Conservation (phyloP, 2,329 filamentous ascomycete genomes). For the Polychaeton citri region DNA sequence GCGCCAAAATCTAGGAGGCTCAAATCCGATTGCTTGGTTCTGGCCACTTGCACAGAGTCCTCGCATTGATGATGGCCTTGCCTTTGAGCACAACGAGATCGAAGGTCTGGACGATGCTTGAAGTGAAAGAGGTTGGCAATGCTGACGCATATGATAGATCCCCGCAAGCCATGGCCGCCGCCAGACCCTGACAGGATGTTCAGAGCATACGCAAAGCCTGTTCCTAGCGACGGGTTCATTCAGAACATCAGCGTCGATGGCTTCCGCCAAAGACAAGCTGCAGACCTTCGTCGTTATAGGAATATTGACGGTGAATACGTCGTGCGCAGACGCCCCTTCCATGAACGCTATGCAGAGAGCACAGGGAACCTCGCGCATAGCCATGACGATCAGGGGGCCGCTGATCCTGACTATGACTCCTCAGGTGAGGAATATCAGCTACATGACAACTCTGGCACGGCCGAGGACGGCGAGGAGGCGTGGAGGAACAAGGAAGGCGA, state of each 20-base stretch:
- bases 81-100: slow-evolving; percentile 64
- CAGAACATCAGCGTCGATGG: slow-evolving; percentile 33
- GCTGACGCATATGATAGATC: slow-evolving; percentile 23
- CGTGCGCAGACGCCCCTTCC: slow-evolving; percentile 28
- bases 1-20: slow-evolving; percentile 59
- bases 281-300: slow-evolving; percentile 33
- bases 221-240: slow-evolving; percentile 24
- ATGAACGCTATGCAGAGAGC: slow-evolving; percentile 21
- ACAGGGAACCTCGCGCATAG: neutral
- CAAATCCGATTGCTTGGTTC: slow-evolving; percentile 54
- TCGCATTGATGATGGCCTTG: slow-evolving; percentile 36
- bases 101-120: slow-evolving; percentile 38
- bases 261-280: slow-evolving; percentile 40
- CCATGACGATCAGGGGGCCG: neutral
- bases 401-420: slow-evolving; percentile 7
- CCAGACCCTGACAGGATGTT: slow-evolving; percentile 36
- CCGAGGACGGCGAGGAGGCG: slow-evolving; percentile 36
- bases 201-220: slow-evolving; percentile 12
- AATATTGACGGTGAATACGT: slow-evolving; percentile 15
- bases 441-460: slow-evolving; percentile 7
- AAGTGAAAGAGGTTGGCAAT: slow-evolving; percentile 30
- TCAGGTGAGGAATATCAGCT: slow-evolving; percentile 10
- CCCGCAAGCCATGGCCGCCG: slow-evolving; percentile 32
- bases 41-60: slow-evolving; percentile 49
- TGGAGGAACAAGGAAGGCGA: slow-evolving; percentile 72